A percentile compares a stretch with the other conserved stretches of the same genome.
phyloP scores from a whole-genome alignment of 352 stramenopile species.

The Phytophthora europaea region DNA sequence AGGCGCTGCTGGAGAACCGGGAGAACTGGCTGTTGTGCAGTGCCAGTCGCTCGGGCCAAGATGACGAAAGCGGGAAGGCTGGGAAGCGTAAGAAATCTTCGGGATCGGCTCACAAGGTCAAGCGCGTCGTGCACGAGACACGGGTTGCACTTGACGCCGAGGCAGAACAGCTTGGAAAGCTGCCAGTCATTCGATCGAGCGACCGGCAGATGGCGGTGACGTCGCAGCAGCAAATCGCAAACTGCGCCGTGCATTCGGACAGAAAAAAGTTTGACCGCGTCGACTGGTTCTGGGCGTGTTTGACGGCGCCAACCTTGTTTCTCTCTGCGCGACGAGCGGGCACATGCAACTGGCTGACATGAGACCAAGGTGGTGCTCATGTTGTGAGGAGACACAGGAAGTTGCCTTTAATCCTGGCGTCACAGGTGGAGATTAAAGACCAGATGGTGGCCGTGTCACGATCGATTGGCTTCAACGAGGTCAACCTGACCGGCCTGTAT shows the following conservation, averaged over 20 bases:
- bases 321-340: not conserved
- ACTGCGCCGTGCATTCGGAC: conserved; percentile 18
- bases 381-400: not conserved
- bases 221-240: conserved; percentile 16
- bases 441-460: not conserved
- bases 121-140: conserved; percentile 14
- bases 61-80: conserved; percentile 16
- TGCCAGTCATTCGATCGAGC: conserved; percentile 8
- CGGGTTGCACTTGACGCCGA: conserved; percentile 20
- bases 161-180: not conserved
- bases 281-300: conserved; percentile 22
- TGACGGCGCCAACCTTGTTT: not conserved
- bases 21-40: conserved; percentile 16
- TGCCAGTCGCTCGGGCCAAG: conserved; percentile 20
- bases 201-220: conserved; percentile 21
- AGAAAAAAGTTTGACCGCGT: conserved; percentile 19
- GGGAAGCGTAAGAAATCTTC: conserved; percentile 17
- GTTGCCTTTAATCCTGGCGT: not conserved
- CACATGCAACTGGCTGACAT: not conserved
- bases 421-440: not conserved
- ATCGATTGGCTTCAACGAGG: not conserved
- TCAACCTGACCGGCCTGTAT: not conserved
- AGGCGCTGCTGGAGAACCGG: not conserved
- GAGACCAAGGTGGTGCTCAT: not conserved
- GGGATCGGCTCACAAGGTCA: conserved; percentile 28